phyloP scores from a whole-genome alignment of 2,329 filamentous ascomycete genomes.

The Juglanconis oblonga region DNA sequence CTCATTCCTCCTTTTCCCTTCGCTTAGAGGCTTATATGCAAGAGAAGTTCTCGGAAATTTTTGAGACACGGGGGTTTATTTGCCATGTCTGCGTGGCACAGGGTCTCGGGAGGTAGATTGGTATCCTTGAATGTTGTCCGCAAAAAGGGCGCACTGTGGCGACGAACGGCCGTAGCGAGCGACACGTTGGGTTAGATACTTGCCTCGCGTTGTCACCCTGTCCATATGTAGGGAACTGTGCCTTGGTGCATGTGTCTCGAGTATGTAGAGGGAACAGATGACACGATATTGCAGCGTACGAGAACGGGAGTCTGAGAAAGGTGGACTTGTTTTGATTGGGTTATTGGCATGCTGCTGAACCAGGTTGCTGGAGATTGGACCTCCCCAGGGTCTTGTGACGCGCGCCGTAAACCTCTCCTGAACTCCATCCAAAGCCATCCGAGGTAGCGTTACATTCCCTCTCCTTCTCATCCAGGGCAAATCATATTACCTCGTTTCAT shows the following conservation, averaged over 20 bases:
- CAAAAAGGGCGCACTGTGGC: too few relatives aligned
- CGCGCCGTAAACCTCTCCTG: not conserved
- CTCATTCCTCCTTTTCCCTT: conserved; percentile 31
- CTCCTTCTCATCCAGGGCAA: not conserved
- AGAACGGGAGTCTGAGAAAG: not conserved
- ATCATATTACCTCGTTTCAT: conserved; percentile 2
- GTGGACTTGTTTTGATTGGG: not conserved
- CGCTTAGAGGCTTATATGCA: not conserved
- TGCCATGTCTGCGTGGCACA: not conserved
- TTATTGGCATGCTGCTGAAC: not conserved
- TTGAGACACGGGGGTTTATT: too few relatives aligned
- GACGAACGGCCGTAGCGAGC: too few relatives aligned
- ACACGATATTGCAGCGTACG: too few relatives aligned
- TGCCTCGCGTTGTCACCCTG: too few relatives aligned
- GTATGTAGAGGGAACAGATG: too few relatives aligned
- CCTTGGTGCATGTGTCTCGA: too few relatives aligned
- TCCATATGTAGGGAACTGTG: too few relatives aligned
- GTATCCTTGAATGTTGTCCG: too few relatives aligned
- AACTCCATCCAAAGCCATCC: not conserved
- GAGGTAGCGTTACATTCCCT: not conserved
- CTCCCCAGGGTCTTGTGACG: not conserved
- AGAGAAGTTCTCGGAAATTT: not conserved
- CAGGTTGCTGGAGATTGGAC: not conserved
- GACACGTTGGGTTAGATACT: too few relatives aligned
- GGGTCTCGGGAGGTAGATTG: not conserved